These are phyloP conservation scores for Exophiala oligosperma DNA, from an alignment of 2,329 filamentous ascomycete genomes.

Conservation along the genomic window DNA sequence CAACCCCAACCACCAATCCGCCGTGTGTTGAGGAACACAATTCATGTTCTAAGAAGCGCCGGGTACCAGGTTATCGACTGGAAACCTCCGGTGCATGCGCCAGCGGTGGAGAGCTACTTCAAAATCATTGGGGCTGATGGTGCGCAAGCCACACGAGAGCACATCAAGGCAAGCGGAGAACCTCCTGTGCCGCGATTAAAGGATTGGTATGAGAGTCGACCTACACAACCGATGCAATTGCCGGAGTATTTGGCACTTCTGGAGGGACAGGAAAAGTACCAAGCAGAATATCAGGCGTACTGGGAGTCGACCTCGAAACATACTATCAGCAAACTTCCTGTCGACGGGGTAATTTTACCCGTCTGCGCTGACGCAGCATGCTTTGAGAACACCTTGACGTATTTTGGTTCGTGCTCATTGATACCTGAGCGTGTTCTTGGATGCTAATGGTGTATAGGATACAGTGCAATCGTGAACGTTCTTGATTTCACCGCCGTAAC, in stretches of 20 bases:
- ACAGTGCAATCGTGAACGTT: conserved; percentile 63
- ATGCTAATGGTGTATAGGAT: conserved; percentile 40
- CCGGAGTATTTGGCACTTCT: conserved; percentile 8
- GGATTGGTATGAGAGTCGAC: conserved; percentile 11
- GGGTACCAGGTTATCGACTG: conserved; percentile 52
- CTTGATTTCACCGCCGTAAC: conserved; percentile 61
- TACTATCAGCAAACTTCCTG: conserved; percentile 23
- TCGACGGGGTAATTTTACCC: conserved; percentile 60
- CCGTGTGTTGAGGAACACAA: conserved; percentile 8
- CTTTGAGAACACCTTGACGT: conserved; percentile 15
- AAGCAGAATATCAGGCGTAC: conserved; percentile 9
- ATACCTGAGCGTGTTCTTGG: neutral
- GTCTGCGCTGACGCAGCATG: conserved; percentile 55
- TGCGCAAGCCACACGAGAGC: conserved; percentile 60
- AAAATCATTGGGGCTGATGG: conserved; percentile 54
- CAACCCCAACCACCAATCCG: conserved; percentile 20
- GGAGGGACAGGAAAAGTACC: conserved; percentile 6
- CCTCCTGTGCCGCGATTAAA: conserved; percentile 56
- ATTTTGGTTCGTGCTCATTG: conserved; percentile 8
- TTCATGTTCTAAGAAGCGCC: conserved; percentile 39
- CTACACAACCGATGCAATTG: conserved; percentile 4
- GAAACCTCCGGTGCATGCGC: conserved; percentile 22
- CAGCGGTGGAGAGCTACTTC: conserved; percentile 24
- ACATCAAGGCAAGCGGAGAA: conserved; percentile 57
- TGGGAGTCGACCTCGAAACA: conserved; percentile 40